Evolutionary conservation across 1,284 basidiomycete genomes (phyloP), one percentile per base, ranked within the genome.

Genomic region (Peniophora sp.): DNA sequence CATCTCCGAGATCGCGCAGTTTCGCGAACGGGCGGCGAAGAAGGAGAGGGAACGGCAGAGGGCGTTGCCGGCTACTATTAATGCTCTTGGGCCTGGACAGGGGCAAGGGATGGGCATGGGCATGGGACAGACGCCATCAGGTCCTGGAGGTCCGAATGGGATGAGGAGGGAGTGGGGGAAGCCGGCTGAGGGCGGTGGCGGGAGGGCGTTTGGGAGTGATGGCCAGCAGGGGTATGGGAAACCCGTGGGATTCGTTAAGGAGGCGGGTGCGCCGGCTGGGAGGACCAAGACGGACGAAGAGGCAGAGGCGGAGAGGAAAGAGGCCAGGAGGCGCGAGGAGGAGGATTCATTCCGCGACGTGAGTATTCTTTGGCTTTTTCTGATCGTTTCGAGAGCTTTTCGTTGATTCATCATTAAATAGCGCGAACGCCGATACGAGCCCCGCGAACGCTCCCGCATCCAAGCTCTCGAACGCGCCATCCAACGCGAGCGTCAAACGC

Each of bases 1-100:
- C 51, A 86, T 97, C 53, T 91, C 86, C 34, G 94, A 97, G 65
- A 98, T 98, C 55, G 92, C 93, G 1, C 86, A 93, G 60, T 97
- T 95, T 67, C 79, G 92, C 50, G 90, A 93, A 67, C 79, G 87
- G 16, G 87, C 91, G 0, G 91, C 89, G 12, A 90, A 91, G 63
- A 74, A 88, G 24, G 92, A 95, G 61, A 78, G 87, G 32, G 89
- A 94, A 66, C 87, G 88, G 60, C 70, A 75, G 50, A 72, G 86
- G 35, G 85, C 85, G 58, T 88, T 87, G 85, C 38, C 38, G 38
- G 19, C 19, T 20, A 41, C 38, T 16, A n/a, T n/a, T 16, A 41
- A 17, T 41, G 38, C 38, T 6, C 38, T 20, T 41, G 27, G 6
- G 27, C 27, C 27, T 5, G 27, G 27, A 6, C 27, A 5, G 6